Evolutionary conservation across 345 rosid genomes (phyloP), one percentile per base, ranked within the genome.

Genomic region (Gossypium arboreum): DNA sequence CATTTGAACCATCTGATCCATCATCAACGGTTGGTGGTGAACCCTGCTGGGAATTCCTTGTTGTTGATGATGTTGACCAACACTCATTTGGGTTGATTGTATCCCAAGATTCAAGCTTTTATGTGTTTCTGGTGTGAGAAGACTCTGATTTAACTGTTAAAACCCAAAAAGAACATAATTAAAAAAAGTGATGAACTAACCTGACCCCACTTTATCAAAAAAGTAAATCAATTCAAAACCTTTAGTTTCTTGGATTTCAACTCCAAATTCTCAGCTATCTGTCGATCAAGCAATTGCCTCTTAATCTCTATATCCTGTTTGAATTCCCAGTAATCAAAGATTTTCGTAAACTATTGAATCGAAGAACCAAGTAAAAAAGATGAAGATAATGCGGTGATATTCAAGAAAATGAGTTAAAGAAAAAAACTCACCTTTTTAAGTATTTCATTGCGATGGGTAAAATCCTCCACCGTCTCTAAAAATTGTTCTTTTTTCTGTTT

Each of bases 231-330:
- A 17, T 3, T 2, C 3, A 2, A 61, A 39, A 78, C 86, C 84
- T 70, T 73, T 12, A 74, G 75, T 68, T 65, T 77, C 50, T 56
- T 80, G 13, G 84, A 71, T 75, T 77, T 63, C 74, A 82, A 68
- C 25, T 16, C 55, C 56, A 67, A 45, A 65, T 82, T 82, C 2
- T 58, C n/a, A 10, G 52, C 63, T 77, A 50, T 79, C 44, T 68
- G 58, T 9, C 45, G 16, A 15, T 82, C 73, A 7, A 43, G 39
- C 29, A 72, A 15, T 7, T 12, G 18, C 65, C 27, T 45, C 44
- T 51, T 25, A 0, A 55, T 76, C 59, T 79, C 67, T 9, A 84
- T 24, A 24, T 84, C 83, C 89, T 86, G 83, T 75, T 71, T 17
- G 41, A 58, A 70, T 69, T 56, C 13, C 54, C 20, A 25, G 17